Evolutionary conservation across 2,329 filamentous ascomycete genomes (phyloP).

Genomic region (Pseudocercospora eumusae): DNA sequence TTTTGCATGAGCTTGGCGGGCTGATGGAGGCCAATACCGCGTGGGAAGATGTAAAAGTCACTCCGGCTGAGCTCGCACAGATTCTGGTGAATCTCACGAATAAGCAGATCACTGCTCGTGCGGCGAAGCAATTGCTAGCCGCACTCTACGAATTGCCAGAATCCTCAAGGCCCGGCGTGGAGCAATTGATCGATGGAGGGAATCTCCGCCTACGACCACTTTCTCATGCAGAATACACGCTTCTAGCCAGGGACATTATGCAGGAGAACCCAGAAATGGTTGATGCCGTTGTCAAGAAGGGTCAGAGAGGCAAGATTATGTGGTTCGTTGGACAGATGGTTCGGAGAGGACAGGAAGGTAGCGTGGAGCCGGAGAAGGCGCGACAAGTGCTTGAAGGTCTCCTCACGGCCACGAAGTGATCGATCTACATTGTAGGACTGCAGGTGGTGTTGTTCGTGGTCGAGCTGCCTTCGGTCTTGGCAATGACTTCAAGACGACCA

Average conservation of each 20-base stretch:
- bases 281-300: constrained; percentile 59
- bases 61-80: constrained; percentile 45
- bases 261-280: constrained; percentile 59
- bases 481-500: not conserved
- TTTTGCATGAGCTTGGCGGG: constrained; percentile 55
- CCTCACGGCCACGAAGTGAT: constrained; percentile 1
- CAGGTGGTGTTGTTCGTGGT: not conserved
- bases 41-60: constrained; percentile 48
- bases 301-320: constrained; percentile 65
- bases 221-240: constrained; percentile 57
- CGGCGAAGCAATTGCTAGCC: constrained; percentile 62
- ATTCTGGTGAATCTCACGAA: constrained; percentile 46
- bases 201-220: constrained; percentile 58
- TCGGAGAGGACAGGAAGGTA: constrained; percentile 59
- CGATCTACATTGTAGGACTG: not conserved
- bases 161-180: constrained; percentile 44
- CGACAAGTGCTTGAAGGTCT: constrained; percentile 56
- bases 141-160: constrained; percentile 48
- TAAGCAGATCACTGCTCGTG: constrained; percentile 54
- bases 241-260: constrained; percentile 57
- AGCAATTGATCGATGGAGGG: constrained; percentile 59
- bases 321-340: constrained; percentile 72
- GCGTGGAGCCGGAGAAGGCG: constrained; percentile 62
- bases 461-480: not conserved
- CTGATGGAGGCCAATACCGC: constrained; percentile 42